Percentiles rank a stretch among this genome's conserved stretches.
Conservation (phyloP, 2,329 filamentous ascomycete genomes). For the Penicillium nordicum region DNA sequence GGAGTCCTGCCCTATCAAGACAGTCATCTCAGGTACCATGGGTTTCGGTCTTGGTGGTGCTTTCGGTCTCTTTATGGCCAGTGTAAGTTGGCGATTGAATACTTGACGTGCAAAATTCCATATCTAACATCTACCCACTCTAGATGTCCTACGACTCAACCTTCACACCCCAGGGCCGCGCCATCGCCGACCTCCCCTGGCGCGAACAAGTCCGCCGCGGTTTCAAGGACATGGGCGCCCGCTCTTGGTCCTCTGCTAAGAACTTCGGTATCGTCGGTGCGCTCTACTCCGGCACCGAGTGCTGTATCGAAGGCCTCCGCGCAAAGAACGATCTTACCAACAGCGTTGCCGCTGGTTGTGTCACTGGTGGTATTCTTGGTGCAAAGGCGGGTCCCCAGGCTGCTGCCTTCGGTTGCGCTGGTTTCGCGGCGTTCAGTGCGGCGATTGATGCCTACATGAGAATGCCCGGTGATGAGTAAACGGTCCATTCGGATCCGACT, state of each 20-base stretch:
- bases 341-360: slow-evolving; percentile 79
- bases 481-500: not conserved
- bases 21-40: slow-evolving; percentile 84
- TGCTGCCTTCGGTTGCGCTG: slow-evolving; percentile 79
- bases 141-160: slow-evolving; percentile 99
- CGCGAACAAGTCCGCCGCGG: slow-evolving; percentile 78
- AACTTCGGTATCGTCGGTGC: slow-evolving; percentile 94
- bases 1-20: slow-evolving; percentile 90
- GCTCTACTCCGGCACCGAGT: slow-evolving; percentile 89
- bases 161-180: slow-evolving; percentile 58
- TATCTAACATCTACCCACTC: not conserved
- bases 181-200: slow-evolving; percentile 66
- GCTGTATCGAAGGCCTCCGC: slow-evolving; percentile 82
- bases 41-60: slow-evolving; percentile 90
- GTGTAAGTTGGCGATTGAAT: slow-evolving; percentile 57
- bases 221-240: slow-evolving; percentile 90
- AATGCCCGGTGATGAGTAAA: slow-evolving; percentile 54
- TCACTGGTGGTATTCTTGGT: slow-evolving; percentile 86
- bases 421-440: slow-evolving; percentile 88
- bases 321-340: slow-evolving; percentile 94
- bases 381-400: slow-evolving; percentile 86
- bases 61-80: slow-evolving; percentile 97
- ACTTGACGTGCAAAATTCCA: not conserved
- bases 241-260: slow-evolving; percentile 78
- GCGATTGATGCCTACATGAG: slow-evolving; percentile 92